A percentile compares a stretch with the other conserved stretches of the same genome.
These are phyloP conservation scores for Desmodesmus armatus DNA, from an alignment of 139 green algal genomes.

Conservation along the genomic window DNA sequence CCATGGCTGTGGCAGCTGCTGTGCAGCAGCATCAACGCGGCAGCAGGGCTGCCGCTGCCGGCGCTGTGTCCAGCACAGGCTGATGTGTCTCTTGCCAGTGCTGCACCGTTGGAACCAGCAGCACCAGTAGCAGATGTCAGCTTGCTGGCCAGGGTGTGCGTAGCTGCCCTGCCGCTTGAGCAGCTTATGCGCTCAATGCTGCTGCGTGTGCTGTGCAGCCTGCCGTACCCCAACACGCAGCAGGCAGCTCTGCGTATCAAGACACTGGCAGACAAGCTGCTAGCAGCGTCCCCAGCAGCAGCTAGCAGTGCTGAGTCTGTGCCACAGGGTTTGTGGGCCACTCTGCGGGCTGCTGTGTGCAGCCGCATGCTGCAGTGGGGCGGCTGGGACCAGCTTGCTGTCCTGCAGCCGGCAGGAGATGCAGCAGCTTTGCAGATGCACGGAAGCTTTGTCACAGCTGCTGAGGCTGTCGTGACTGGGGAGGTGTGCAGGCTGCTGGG, in stretches of 20 bases:
- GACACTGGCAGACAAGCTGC: neutral
- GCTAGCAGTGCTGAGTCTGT: neutral
- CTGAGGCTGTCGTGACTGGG: neutral
- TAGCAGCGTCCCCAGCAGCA: neutral
- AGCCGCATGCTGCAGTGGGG: neutral
- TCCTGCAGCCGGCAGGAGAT: neutral
- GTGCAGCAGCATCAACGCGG: neutral
- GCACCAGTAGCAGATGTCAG: neutral
- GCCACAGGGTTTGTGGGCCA: too few species aligned
- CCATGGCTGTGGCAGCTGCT: constrained; percentile 16
- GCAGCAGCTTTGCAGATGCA: constrained; percentile 24
- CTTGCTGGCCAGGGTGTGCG: neutral
- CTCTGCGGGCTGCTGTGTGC: too few species aligned
- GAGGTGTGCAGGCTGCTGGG: neutral
- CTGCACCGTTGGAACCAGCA: neutral
- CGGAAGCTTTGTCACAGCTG: constrained; percentile 9
- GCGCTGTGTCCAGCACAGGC: neutral
- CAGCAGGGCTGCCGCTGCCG: neutral
- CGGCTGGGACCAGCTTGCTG: neutral
- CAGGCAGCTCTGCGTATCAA: neutral
- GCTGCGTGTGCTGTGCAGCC: neutral
- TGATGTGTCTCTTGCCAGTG: neutral
- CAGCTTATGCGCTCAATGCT: neutral
- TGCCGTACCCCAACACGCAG: neutral
- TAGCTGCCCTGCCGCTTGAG: neutral